Base-by-base conservation (phyloP, 768 basidiomycete species). In the Piloderma croceum region DNA sequence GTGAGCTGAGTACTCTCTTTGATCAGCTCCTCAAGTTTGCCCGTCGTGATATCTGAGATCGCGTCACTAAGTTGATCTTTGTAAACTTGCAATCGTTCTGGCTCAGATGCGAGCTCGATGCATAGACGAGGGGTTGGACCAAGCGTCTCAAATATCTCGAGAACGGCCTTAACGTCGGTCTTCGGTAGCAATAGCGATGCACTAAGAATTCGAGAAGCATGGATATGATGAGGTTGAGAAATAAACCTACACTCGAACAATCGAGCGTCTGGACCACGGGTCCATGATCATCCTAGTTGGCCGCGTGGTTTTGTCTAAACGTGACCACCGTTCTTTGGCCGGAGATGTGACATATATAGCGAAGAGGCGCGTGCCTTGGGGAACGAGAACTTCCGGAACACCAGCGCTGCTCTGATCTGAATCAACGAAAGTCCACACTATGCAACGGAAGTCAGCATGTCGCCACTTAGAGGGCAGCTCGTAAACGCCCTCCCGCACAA, bases 201-300 rank as follows among this genome's bases (percentile, higher is more conserved):
- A 36, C 41, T 46, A 42, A 20, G 24, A 10, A 19, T 42, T 29
- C 27, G 29, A 22, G 7, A 24, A 38, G 22, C 41, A 32, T 47
- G 19, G 38, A 34, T 29, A 39, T 19, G 34, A 46, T 46, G 32
- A 34, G 19, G 17, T 17, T 34, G 24, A 31, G 27, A 38, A 34
- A 39, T 11, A 27, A 34, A 48, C 44, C 41, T 38, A 51, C 50
- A 29, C 41, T 36, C 20, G 34, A 32, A 35, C 6, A n/a, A 51
- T 51, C 37, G 48, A 46, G 38, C 21, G 24, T 36, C 35, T 48
- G 13, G 22, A 48, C 52, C 50, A 53, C 22, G 50, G 52, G 41
- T 53, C 50, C 45, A 52, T 46, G 23, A 44, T 44, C 9, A 25
- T 24, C 24, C n/a, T 32, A 12, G 22, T 25, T 18, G 5, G 22